phyloP scores from a whole-genome alignment of 140 eudicot genomes.

The Erigeron philadelphicus region DNA sequence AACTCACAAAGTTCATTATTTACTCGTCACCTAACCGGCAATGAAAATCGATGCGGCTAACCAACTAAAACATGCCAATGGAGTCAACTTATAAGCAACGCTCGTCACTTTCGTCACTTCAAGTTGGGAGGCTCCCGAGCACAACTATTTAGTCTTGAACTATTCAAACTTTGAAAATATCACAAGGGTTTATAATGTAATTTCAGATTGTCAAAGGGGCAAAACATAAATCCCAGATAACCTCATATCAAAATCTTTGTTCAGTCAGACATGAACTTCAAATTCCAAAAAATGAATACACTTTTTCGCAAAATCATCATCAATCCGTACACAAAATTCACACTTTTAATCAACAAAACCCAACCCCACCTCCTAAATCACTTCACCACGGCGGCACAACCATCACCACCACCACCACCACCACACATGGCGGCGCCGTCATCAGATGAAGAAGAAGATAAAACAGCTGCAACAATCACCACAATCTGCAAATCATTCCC shows the following conservation, averaged over 20 bases:
- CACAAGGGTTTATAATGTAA: background rate
- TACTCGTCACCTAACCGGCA: too few species aligned
- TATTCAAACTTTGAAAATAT: background rate
- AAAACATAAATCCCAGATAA: background rate
- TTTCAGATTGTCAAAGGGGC: background rate
- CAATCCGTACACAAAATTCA: constrained; percentile 14
- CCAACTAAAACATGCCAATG: too few species aligned
- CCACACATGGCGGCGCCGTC: constrained; percentile 18
- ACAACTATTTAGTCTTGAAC: too few species aligned
- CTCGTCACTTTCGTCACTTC: too few species aligned
- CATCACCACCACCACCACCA: constrained; percentile 25
- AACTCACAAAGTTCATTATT: too few species aligned
- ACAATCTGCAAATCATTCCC: constrained; percentile 45
- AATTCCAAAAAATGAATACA: constrained; percentile 16
- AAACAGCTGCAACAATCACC: constrained; percentile 27
- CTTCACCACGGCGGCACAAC: constrained; percentile 20
- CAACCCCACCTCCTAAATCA: constrained; percentile 1
- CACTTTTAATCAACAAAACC: background rate
- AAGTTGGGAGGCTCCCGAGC: too few species aligned
- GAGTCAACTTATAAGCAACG: too few species aligned
- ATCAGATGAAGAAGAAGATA: constrained; percentile 11
- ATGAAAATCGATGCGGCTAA: too few species aligned
- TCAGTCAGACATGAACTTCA: constrained; percentile 1
- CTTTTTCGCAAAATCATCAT: constrained; percentile 25
- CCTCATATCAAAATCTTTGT: constrained; percentile 3